Percentiles rank a stretch among this genome's conserved stretches.
These are phyloP conservation scores for Kluyveromyces lactis DNA, from an alignment of 805 yeast species.

Conservation along the genomic window DNA sequence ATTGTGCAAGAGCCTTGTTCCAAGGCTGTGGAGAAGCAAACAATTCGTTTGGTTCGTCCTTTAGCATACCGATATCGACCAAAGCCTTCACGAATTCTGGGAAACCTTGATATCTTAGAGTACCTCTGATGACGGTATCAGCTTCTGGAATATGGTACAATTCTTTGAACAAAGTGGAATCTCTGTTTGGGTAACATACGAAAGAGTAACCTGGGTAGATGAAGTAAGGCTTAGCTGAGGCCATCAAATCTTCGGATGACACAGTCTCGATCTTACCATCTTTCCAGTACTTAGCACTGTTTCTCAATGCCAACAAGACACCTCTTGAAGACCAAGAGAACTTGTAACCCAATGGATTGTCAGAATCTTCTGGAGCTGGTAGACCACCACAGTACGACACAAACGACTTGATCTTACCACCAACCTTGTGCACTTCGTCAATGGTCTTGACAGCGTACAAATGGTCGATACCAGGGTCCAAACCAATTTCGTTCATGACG, in stretches of 20 bases:
- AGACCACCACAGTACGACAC: conserved; percentile 97
- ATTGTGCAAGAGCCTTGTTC: conserved; percentile 77
- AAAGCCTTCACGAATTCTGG: conserved; percentile 94
- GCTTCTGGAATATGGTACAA: conserved; percentile 95
- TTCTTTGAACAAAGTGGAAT: conserved; percentile 88
- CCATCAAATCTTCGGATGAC: conserved; percentile 87
- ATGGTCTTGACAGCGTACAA: conserved; percentile 97
- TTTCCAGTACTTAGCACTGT: conserved; percentile 81
- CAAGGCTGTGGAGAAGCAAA: conserved; percentile 60
- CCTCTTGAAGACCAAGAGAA: conserved; percentile 99
- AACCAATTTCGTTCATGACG: conserved; percentile 97
- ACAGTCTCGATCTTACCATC: conserved; percentile 77
- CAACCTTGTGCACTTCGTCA: conserved; percentile 85
- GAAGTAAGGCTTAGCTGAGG: conserved; percentile 87
- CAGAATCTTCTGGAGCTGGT: conserved; percentile 96
- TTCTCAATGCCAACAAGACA: conserved; percentile 90
- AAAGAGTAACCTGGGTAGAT: conserved; percentile 93
- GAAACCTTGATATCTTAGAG: conserved; percentile 97
- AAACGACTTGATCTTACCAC: conserved; percentile 92
- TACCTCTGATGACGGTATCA: conserved; percentile 92
- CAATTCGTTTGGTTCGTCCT: conserved; percentile 58
- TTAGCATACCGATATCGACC: conserved; percentile 88
- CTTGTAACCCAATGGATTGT: conserved; percentile 97
- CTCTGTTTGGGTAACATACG: conserved; percentile 97
- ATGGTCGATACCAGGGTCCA: conserved; percentile 98